Conservation (phyloP, 257 asterid species). For the Cruciata laevipes region DNA sequence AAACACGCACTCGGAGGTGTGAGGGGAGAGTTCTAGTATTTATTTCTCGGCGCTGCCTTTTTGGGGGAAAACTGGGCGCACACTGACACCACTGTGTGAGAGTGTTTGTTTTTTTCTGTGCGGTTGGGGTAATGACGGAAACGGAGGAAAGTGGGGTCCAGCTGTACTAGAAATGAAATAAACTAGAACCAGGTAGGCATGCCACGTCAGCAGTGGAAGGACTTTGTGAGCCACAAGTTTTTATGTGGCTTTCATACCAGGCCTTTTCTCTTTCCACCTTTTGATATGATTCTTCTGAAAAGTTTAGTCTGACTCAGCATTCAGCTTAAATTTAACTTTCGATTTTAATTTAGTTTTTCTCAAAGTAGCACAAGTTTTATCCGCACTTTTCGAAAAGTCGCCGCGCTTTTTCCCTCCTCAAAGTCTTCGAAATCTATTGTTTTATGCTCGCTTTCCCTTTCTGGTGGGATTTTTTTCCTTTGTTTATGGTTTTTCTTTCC, state of each 20-base stretch:
- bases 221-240: conserved; percentile 60
- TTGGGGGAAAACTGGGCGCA: conserved; percentile 2
- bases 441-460: conserved; percentile 7
- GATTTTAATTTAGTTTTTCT: conserved; percentile 12
- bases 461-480: conserved; percentile 2
- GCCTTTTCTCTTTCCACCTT: conserved; percentile 31
- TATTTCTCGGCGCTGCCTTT: background rate
- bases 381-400: conserved; percentile 31
- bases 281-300: conserved; percentile 35
- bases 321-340: background rate
- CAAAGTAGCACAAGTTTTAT: conserved; percentile 13
- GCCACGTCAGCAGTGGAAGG: conserved; percentile 49
- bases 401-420: conserved; percentile 21
- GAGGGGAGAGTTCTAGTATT: background rate
- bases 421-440: background rate
- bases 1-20: background rate
- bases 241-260: conserved; percentile 60
- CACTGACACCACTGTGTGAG: background rate
- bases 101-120: background rate
- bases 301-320: conserved; percentile 52
- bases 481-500: background rate
- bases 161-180: conserved; percentile 24
- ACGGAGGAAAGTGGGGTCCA: conserved; percentile 9
- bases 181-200: conserved; percentile 21
- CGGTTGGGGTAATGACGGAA: conserved; percentile 1